Percentiles rank a stretch among this genome's conserved stretches.
These are phyloP conservation scores for Podospora bellae-mahoneyi DNA, from an alignment of 495 filamentous ascomycete species.

Conservation along the genomic window DNA sequence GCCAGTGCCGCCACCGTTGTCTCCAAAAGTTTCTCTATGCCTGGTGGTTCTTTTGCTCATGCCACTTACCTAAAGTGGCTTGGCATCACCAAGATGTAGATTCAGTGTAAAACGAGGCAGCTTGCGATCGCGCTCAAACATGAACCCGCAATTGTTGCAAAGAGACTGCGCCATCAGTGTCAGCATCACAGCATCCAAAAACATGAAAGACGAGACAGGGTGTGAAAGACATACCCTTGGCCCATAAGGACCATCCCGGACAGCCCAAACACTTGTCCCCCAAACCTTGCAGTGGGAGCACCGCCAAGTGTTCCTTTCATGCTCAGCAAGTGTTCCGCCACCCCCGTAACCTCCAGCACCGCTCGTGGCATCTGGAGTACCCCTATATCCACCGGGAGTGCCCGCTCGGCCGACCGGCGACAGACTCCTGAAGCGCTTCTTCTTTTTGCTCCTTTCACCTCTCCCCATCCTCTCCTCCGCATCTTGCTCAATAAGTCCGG, in stretches of 20 bases:
- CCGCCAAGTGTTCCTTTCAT: slow-evolving; percentile 81
- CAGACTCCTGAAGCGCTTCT: slow-evolving; percentile 84
- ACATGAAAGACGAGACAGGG: neutral
- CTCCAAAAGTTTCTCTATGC: neutral
- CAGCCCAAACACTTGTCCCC: slow-evolving; percentile 89
- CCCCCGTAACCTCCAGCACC: slow-evolving; percentile 61
- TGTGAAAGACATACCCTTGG: slow-evolving; percentile 61
- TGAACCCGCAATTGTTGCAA: slow-evolving; percentile 89
- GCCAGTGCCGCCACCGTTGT: neutral
- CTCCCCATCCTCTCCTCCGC: slow-evolving; percentile 65
- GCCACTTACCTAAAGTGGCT: slow-evolving; percentile 34
- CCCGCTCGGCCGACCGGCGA: slow-evolving; percentile 67
- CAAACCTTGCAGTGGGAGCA: slow-evolving; percentile 87
- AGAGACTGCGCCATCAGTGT: slow-evolving; percentile 59
- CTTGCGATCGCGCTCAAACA: slow-evolving; percentile 81
- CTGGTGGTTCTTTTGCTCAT: neutral
- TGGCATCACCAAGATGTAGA: slow-evolving; percentile 54
- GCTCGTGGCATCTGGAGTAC: slow-evolving; percentile 65
- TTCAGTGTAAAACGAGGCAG: slow-evolving; percentile 80
- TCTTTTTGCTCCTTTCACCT: slow-evolving; percentile 89
- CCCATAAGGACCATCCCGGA: slow-evolving; percentile 84
- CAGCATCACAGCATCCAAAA: neutral
- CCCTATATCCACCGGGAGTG: slow-evolving; percentile 61
- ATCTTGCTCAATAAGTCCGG: slow-evolving; percentile 59
- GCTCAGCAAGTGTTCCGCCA: slow-evolving; percentile 68